These are phyloP conservation scores for Colletotrichum lupini DNA, from an alignment of 2,329 filamentous ascomycete genomes.

Conservation along the genomic window DNA sequence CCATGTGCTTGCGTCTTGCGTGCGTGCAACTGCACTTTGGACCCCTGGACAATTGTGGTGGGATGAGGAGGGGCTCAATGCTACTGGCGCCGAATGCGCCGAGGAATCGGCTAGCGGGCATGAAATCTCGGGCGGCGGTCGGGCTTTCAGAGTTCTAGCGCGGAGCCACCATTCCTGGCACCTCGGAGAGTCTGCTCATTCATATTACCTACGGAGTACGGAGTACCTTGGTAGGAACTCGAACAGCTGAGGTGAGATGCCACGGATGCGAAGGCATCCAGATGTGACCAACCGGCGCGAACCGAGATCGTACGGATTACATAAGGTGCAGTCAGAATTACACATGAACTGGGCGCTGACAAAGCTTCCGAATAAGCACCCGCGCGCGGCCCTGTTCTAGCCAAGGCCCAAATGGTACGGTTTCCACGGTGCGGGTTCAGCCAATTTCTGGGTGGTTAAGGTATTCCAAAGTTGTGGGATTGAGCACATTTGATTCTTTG, in stretches of 20 bases:
- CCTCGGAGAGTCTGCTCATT: not conserved
- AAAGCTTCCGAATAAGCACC: not conserved
- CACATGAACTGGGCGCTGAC: conserved; percentile 1
- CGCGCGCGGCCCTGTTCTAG: not conserved
- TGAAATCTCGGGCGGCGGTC: conserved; percentile 20
- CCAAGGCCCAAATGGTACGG: not conserved
- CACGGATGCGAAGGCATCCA: not conserved
- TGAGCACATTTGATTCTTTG: no score
- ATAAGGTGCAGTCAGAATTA: conserved; percentile 1
- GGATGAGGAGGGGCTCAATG: not conserved
- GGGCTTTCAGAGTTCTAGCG: conserved; percentile 1
- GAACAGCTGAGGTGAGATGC: not conserved
- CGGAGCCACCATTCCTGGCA: not conserved
- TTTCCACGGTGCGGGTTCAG: not conserved
- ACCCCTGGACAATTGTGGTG: not conserved
- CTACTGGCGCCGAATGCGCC: conserved; percentile 17
- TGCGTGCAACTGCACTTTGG: not conserved
- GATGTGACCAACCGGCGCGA: not conserved
- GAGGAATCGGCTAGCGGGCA: conserved; percentile 23
- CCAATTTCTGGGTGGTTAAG: no score
- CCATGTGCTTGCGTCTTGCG: conserved; percentile 3
- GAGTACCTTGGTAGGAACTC: no score
- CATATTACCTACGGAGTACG: no score
- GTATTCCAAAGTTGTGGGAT: no score
- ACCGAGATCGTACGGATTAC: not conserved